Evolutionary conservation across 2,329 filamentous ascomycete genomes (phyloP), one percentile per base, ranked within the genome.

Genomic region (Chaetomiaceae sp.): DNA sequence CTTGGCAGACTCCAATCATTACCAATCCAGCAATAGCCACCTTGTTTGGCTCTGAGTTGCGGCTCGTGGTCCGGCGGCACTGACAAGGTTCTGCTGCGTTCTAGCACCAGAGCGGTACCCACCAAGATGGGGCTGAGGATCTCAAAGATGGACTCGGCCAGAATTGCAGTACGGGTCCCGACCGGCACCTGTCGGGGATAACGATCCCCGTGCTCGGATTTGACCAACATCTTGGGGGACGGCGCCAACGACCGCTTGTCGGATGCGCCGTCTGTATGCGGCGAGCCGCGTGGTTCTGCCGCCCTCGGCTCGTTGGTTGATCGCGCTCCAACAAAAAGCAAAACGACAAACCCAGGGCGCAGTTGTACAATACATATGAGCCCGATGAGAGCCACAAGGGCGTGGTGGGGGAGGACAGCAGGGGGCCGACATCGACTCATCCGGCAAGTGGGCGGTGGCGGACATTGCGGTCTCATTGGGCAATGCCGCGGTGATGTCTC

Each of bases 1-100:
- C 54, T 56, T 56, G 54, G 54, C 54, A 44, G 21, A 29, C 30
- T 18, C 45, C 46, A 42, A 44, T 38, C 29, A 51, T 54, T 45
- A 54, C 45, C 44, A 51, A 48, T 54, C 48, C 49, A 20, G 37
- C 33, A 16, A 45, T 23, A 23, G 18, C 11, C 20, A 43, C 30
- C 41, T 25, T 49, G 44, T 16, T 32, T 9, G 27, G 37, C 18
- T 46, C n/a, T 14, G n/a, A 48, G 29, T 42, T 47, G 40, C 51
- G 53, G 53, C 36, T 56, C 45, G 32, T 44, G 47, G 40, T 47
- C 54, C 42, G 51, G 44, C n/a, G 32, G 47, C 37, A 49, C 45
- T 48, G 41, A 48, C 36, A 45, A 42, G 42, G 49, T 37, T 34
- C 21, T 40, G n/a, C 45, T n/a, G 29, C 4, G 37, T 38, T 33